phyloP scores from a whole-genome alignment of 2,329 filamentous ascomycete species.

The Pyrenochaeta sp. region DNA sequence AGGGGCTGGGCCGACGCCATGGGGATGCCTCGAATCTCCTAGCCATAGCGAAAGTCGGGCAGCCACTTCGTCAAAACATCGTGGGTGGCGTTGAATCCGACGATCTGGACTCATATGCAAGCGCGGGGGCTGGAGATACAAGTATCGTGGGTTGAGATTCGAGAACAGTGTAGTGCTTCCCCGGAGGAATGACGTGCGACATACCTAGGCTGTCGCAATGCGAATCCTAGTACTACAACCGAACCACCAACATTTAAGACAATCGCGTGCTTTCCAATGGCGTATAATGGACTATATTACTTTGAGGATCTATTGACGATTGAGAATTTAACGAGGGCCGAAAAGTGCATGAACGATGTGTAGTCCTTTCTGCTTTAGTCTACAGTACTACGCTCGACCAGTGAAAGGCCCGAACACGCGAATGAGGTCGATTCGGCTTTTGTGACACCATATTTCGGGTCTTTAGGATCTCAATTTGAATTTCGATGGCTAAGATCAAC shows the following conservation, averaged over 20 bases:
- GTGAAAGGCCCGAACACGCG: not conserved
- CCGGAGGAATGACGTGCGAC: slow-evolving; percentile 2
- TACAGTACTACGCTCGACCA: not conserved
- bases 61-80: not conserved
- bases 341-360: too few relatives aligned
- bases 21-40: not conserved
- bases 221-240: not conserved
- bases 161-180: not conserved
- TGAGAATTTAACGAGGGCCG: too few relatives aligned
- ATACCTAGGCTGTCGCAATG: slow-evolving; percentile 1
- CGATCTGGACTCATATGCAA: not conserved
- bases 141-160: not conserved
- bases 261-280: not conserved
- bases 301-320: too few relatives aligned
- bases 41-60: not conserved
- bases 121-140: not conserved
- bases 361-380: too few relatives aligned
- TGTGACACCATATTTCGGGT: slow-evolving; percentile 1
- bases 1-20: not conserved
- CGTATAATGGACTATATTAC: not conserved
- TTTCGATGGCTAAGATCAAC: not conserved
- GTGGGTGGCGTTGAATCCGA: not conserved
- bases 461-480: not conserved
- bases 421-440: slow-evolving; percentile 1
- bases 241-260: not conserved